Conservation (phyloP, 495 filamentous ascomycete genomes). For the Mycothermus thermophilus region DNA sequence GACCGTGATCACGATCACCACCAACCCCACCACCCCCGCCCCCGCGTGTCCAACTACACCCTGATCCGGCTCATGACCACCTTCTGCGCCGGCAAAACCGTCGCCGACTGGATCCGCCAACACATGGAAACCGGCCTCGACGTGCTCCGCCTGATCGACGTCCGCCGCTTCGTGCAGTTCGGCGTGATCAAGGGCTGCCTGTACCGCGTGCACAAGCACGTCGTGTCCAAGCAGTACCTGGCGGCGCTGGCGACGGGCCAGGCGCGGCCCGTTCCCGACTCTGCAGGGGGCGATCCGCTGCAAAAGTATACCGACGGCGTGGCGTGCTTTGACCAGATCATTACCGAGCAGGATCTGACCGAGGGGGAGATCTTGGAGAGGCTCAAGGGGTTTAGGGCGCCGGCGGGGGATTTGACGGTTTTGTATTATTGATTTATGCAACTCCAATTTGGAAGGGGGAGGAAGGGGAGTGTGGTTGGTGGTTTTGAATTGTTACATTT, state of each 20-base stretch:
- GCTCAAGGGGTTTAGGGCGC: constrained; percentile 27
- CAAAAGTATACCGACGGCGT: constrained; percentile 61
- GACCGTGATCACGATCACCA: constrained; percentile 14
- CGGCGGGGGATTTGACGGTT: constrained; percentile 35
- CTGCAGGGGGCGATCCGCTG: constrained; percentile 35
- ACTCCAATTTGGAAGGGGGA: too few relatives aligned
- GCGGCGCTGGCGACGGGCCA: constrained; percentile 28
- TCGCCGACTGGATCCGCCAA: constrained; percentile 68
- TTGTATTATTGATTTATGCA: constrained; percentile 33
- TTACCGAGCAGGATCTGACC: constrained; percentile 54
- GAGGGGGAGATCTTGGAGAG: constrained; percentile 43
- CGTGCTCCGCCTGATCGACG: constrained; percentile 59
- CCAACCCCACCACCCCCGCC: too few relatives aligned
- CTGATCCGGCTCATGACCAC: constrained; percentile 64
- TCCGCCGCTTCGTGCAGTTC: constrained; percentile 84
- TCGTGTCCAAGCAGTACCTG: constrained; percentile 46
- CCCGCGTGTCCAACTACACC: constrained; percentile 34
- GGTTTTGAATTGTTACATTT: neutral
- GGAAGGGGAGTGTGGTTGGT: neutral
- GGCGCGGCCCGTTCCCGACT: constrained; percentile 14
- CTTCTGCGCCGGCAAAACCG: constrained; percentile 60
- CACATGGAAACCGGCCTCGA: constrained; percentile 45
- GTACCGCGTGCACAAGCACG: constrained; percentile 89
- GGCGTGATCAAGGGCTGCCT: constrained; percentile 89
- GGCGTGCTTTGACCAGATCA: constrained; percentile 85